Evolutionary conservation across 176 grass and related monocot species (phyloP), one percentile per base, ranked within the genome.

Genomic region (Rhynchospora pubera): DNA sequence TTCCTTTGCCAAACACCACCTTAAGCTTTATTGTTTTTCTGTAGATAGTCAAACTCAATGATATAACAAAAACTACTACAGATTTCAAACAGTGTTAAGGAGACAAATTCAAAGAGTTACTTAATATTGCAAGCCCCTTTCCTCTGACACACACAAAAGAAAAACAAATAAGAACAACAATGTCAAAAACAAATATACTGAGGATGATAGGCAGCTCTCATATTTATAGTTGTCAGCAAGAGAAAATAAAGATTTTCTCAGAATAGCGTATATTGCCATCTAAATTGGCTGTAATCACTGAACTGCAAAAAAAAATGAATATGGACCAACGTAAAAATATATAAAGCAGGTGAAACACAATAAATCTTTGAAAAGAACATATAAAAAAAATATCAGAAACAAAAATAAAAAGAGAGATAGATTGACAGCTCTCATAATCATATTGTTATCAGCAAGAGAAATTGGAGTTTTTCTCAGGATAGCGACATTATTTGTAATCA

Each of bases 211-310:
- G 39, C 18, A 45, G 73, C 73, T 77, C 73, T 77, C 73, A 77
- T 56, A 77, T 52, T 76, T 77, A 0, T 78, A 58, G 51, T 32
- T 57, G 55, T 78, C 75, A 78, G 50, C 75, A 57, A 78, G 47
- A 78, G 75, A 78, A 74, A 74, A 74, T 15, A 4, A 74, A 50
- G 39, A 18, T 39, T 53, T 78, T 26, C 55, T 78, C 75, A 57
- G 75, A 57, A 78, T 78, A 78, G 75, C 51, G 75, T 58, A 78
- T 78, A 58, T 58, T 58, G 77, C 55, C 77, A 62, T 62, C 55
- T 39, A 79, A 79, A 79, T 79, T 79, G 77, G 77, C 77, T 44
- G 53, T 79, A 79, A 79, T 79, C 77, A 79, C 57, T 8, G 77
- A 79, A 55, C 32, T 44, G 18, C n/a, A n/a, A n/a, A n/a, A n/a